Percentiles rank a stretch among this genome's conserved stretches.
Conservation (phyloP, 1,284 basidiomycete genomes). For the Malassezia obtusa region DNA sequence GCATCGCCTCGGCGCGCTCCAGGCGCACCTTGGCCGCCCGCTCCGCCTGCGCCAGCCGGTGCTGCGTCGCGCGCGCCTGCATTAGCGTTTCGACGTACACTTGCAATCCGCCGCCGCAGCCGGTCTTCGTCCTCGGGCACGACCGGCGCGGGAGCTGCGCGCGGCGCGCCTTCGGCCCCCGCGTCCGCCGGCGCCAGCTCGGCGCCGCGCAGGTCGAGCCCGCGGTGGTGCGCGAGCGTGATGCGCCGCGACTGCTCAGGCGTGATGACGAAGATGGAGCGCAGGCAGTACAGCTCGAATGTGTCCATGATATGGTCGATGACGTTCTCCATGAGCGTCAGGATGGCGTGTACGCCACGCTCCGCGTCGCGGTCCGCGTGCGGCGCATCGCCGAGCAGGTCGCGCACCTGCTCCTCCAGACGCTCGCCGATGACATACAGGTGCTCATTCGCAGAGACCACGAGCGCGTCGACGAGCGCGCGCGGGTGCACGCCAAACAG, state of each 20-base stretch:
- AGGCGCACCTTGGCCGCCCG: constrained; percentile 21
- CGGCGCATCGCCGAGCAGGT: constrained; percentile 17
- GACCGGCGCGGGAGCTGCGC: not conserved
- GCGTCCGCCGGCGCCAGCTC: constrained; percentile 4
- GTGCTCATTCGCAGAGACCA: constrained; percentile 41
- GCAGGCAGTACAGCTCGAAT: constrained; percentile 42
- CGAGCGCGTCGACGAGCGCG: constrained; percentile 40
- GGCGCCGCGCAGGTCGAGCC: constrained; percentile 38
- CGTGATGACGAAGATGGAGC: constrained; percentile 38
- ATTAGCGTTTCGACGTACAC: not conserved
- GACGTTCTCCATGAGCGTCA: constrained; percentile 43
- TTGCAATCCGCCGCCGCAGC: constrained; percentile 5
- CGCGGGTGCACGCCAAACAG: constrained; percentile 44
- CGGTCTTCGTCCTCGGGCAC: constrained; percentile 14
- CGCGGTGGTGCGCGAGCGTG: constrained; percentile 42
- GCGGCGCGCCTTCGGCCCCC: not conserved
- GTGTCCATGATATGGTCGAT: constrained; percentile 45
- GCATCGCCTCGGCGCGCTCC: constrained; percentile 5
- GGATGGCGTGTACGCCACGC: constrained; percentile 34
- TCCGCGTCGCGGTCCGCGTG: constrained; percentile 34
- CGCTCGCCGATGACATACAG: constrained; percentile 34
- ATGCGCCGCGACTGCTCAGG: constrained; percentile 32
- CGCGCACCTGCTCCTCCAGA: constrained; percentile 29
- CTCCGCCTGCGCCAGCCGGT: constrained; percentile 13
- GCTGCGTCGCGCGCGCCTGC: constrained; percentile 13